Base-by-base conservation (phyloP, 2,329 filamentous ascomycete species). In the Parafenestella ontariensis region DNA sequence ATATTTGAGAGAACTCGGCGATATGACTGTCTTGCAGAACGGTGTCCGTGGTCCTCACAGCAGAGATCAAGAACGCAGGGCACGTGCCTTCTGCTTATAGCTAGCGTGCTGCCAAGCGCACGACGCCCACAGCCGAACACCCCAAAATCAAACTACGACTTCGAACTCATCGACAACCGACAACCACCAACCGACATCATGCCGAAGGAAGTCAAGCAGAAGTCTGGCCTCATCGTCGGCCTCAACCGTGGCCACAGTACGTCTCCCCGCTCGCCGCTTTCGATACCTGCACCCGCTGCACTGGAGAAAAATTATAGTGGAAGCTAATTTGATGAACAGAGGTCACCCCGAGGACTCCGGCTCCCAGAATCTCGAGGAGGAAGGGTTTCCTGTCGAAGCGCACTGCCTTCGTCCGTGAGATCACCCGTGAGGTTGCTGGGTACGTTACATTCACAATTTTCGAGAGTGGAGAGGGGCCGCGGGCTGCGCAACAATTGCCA, bases 341-440 rank as follows among this genome's bases (percentile, higher is more conserved):
- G 78, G 80, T 83, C 77, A 83, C 80, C 52, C 79, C 79, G 41
- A 79, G 77, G 74, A 77, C 78, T 69, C 77, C 79, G 54, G 79
- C 79, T 68, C 73, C 78, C 64, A 77, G 77, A 65, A 77, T 82
- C 66, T 83, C 81, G 65, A 77, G 79, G 91, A 93, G 88, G 84
- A 98, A 97, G 88, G 95, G 95, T 73, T 91, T 95, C 83, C 85
- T 96, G 77, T 96, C 91, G 85, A 96, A 96, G 89, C 89, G 93
- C 77, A 98, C 95, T 73, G 88, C 90, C 74, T 98, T 99, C 83
- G 94, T 98, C 73, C 88, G 95, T 74, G 93, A 97, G 78, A 89
- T 99, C 79, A 92, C 96, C 81, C 96, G 96, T 87, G 95, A 99
- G 86, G 95, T 98, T 81, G 89, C 93, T 81, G 95, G 90, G 90